Percentiles rank a stretch among this genome's conserved stretches.
These are phyloP conservation scores for Globisporangium sylvaticum DNA, from an alignment of 352 stramenopile genomes.

Conservation along the genomic window DNA sequence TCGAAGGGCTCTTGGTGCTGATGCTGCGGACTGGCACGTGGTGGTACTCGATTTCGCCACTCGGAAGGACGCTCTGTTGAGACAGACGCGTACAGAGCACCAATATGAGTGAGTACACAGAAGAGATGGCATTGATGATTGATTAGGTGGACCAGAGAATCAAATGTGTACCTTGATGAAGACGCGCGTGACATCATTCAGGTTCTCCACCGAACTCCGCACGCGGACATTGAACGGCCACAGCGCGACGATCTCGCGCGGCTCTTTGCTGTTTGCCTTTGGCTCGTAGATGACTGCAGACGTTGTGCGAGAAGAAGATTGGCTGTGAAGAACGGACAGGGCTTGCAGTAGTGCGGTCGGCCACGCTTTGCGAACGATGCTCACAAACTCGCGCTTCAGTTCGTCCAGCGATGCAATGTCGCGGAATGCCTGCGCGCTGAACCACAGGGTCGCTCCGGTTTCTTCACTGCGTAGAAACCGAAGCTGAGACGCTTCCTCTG, in stretches of 20 bases:
- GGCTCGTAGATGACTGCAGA: conserved; percentile 28
- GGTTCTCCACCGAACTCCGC: conserved; percentile 22
- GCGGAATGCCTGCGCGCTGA: conserved; percentile 19
- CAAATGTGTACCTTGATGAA: conserved; percentile 29
- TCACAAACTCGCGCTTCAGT: conserved; percentile 30
- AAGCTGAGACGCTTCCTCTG: conserved; percentile 16
- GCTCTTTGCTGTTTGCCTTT: conserved; percentile 20
- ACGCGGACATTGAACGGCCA: conserved; percentile 44
- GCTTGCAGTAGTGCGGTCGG: conserved; percentile 19
- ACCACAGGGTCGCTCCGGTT: conserved; percentile 21
- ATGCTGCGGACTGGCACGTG: conserved; percentile 29
- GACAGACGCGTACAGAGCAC: neutral
- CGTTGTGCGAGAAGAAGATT: conserved; percentile 4
- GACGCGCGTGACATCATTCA: conserved; percentile 31
- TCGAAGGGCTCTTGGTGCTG: conserved; percentile 11
- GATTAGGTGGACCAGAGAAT: neutral
- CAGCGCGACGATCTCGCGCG: conserved; percentile 43
- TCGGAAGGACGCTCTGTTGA: conserved; percentile 33
- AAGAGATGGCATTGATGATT: no score
- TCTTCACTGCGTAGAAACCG: conserved; percentile 22
- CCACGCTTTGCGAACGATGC: conserved; percentile 28
- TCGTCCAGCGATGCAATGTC: conserved; percentile 25
- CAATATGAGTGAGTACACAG: neutral
- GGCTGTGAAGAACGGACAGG: conserved; percentile 5
- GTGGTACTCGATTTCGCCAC: conserved; percentile 34